phyloP scores from a whole-genome alignment of 2,329 filamentous ascomycete species.

The Epichloe bromicola region DNA sequence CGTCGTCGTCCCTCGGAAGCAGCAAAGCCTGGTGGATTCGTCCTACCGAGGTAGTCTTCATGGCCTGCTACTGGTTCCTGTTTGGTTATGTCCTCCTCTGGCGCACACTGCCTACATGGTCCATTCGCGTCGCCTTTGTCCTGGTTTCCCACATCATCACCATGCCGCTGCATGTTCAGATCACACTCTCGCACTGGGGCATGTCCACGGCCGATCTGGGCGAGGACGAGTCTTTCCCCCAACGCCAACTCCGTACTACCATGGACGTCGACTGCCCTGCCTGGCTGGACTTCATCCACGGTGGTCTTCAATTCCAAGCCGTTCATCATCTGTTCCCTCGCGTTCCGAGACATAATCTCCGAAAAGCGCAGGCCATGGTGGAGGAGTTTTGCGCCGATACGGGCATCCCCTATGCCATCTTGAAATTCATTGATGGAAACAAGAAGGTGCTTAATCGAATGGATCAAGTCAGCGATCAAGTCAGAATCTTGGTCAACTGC shows the following conservation, averaged over 20 bases:
- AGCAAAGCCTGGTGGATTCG: constrained; percentile 53
- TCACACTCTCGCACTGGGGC: constrained; percentile 59
- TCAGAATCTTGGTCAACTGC: constrained; percentile 45
- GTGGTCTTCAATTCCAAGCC: constrained; percentile 60
- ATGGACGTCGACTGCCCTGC: constrained; percentile 62
- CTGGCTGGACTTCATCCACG: constrained; percentile 62
- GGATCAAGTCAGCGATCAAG: constrained; percentile 47
- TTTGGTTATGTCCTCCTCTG: constrained; percentile 55
- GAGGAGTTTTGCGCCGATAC: constrained; percentile 52
- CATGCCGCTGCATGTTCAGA: constrained; percentile 58
- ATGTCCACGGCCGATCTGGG: constrained; percentile 57
- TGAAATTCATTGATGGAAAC: constrained; percentile 51
- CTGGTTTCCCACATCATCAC: constrained; percentile 52
- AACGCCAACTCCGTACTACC: constrained; percentile 57
- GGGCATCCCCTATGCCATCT: constrained; percentile 47
- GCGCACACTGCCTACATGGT: constrained; percentile 43
- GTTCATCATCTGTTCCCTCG: constrained; percentile 59
- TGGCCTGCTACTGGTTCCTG: constrained; percentile 53
- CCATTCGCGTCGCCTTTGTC: constrained; percentile 46
- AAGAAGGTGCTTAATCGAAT: constrained; percentile 34
- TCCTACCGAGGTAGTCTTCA: constrained; percentile 49
- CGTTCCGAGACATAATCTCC: constrained; percentile 54
- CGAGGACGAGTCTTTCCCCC: constrained; percentile 49
- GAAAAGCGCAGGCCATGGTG: constrained; percentile 45
- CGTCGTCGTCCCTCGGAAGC: constrained; percentile 41